These are phyloP conservation scores for Alternaria burnsii DNA, from an alignment of 2,329 filamentous ascomycete genomes.

Conservation along the genomic window DNA sequence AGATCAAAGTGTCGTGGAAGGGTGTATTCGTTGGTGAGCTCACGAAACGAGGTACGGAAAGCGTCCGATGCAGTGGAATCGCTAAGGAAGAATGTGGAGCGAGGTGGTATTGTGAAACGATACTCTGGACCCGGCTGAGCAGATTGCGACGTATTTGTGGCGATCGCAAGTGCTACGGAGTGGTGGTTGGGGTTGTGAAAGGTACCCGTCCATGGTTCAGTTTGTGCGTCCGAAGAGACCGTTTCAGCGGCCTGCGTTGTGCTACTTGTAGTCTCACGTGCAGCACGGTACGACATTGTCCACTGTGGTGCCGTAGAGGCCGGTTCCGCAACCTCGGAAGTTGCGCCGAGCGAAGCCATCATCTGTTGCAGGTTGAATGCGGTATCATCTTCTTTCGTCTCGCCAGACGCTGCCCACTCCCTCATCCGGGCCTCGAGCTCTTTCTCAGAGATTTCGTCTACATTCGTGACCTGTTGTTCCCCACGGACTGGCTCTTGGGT, in stretches of 20 bases:
- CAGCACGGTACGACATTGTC: conserved; percentile 35
- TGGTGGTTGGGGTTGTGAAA: conserved; percentile 42
- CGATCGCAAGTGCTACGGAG: conserved; percentile 38
- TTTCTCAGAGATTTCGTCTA: conserved; percentile 35
- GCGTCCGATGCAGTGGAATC: conserved; percentile 48
- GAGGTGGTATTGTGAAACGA: conserved; percentile 58
- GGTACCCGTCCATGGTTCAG: conserved; percentile 38
- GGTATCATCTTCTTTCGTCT: conserved; percentile 35
- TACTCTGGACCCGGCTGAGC: conserved; percentile 24
- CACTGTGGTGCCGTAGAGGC: conserved; percentile 32
- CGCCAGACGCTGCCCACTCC: conserved; percentile 38
- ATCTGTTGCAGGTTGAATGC: conserved; percentile 45
- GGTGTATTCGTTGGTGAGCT: conserved; percentile 50
- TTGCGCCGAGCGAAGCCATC: conserved; percentile 46
- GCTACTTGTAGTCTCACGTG: conserved; percentile 24
- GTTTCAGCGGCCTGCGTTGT: conserved; percentile 16
- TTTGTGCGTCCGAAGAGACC: conserved; percentile 10
- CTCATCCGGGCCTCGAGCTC: conserved; percentile 39
- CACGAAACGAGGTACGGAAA: conserved; percentile 51
- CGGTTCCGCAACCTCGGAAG: conserved; percentile 31
- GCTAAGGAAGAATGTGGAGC: conserved; percentile 61
- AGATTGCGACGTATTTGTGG: conserved; percentile 14
- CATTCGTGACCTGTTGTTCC: conserved; percentile 23
- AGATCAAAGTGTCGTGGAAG: conserved; percentile 67
- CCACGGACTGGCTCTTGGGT: conserved; percentile 25